Evolutionary conservation across 495 filamentous ascomycete genomes (phyloP).

Genomic region (Pseudoneurospora amorphoporcata): DNA sequence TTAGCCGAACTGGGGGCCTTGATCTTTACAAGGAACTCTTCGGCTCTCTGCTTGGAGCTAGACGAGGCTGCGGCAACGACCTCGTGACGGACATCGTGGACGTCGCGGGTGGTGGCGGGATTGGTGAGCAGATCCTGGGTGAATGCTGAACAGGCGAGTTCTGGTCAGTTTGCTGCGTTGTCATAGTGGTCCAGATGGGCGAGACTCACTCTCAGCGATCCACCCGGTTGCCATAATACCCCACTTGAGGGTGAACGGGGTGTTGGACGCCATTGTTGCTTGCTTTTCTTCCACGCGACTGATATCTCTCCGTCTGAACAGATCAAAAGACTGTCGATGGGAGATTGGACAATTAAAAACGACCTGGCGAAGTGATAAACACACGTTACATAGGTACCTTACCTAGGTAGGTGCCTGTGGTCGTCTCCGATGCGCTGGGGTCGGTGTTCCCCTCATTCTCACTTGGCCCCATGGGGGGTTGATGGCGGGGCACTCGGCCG

Average conservation of each 20-base stretch:
- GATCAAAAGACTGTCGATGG: not conserved
- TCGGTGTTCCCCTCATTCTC: not conserved
- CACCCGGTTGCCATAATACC: constrained; percentile 78
- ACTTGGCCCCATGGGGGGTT: not conserved
- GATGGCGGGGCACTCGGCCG: not conserved
- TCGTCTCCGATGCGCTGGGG: not conserved
- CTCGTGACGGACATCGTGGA: constrained; percentile 66
- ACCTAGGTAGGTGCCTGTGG: not conserved
- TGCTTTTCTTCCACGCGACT: not conserved
- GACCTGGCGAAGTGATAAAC: not conserved
- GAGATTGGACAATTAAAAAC: not conserved
- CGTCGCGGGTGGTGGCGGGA: constrained; percentile 53
- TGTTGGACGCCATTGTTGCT: constrained; percentile 28
- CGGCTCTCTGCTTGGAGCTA: constrained; percentile 54
- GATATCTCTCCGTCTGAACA: not conserved
- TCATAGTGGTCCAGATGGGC: not conserved
- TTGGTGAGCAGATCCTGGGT: constrained; percentile 72
- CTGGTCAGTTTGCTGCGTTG: not conserved
- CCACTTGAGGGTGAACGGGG: constrained; percentile 58
- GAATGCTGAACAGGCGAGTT: constrained; percentile 46
- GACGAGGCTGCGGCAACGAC: constrained; percentile 78
- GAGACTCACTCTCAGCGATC: constrained; percentile 57
- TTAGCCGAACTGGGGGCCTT: constrained; percentile 54
- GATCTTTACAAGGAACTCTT: constrained; percentile 58
- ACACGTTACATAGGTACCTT: not conserved